Base-by-base conservation (phyloP, 257 asterid genomes). In the Thymus mandschuricus region DNA sequence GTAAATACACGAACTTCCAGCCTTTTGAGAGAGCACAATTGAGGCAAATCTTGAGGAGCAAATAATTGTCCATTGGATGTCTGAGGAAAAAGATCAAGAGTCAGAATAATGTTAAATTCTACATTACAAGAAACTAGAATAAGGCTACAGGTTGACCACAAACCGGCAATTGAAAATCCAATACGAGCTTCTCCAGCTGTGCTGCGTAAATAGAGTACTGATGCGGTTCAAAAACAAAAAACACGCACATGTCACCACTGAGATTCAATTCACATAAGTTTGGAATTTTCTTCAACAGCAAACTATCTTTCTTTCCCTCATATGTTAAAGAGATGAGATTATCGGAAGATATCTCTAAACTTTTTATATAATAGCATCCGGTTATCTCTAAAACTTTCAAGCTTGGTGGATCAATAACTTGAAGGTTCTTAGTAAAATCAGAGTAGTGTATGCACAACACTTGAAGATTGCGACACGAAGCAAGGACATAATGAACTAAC, bases 321-420 rank as follows among this genome's bases (percentile, higher is more conserved):
- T 34, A 60, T 35, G 66, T 6, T 12, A 60, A 60, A 6, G 66
- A 60, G 31, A 60, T 11, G 10, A 60, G 30, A 35, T 8, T 60
- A 2, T 3, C 49, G 7, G 50, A 31, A 62, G 64, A 58, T 58
- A 58, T 1, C 28, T 58, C 44, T 27, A 58, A 3, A 58, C 15
- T 58, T 7, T 58, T 3, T 28, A 10, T 3, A 0, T 4, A 4
- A 3, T 0, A 1, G 10, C 64, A 31, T 3, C 28, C 3, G 28
- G 6, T 28, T 58, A 58, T 58, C n/a, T 58, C 21, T 1, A 58
- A 31, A 58, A 58, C 63, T 31, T n/a, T 58, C 44, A 62, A 62
- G 13, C 13, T 41, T 15, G 50, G 68, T 8, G 68, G 68, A 40
- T 62, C 68, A 62, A 62, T 30, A 40, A 62, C 29, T 40, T 4